Evolutionary conservation across 306 rosid genomes (phyloP), one percentile per base, ranked within the genome.

Genomic region (Chamaecrista fasciculata): DNA sequence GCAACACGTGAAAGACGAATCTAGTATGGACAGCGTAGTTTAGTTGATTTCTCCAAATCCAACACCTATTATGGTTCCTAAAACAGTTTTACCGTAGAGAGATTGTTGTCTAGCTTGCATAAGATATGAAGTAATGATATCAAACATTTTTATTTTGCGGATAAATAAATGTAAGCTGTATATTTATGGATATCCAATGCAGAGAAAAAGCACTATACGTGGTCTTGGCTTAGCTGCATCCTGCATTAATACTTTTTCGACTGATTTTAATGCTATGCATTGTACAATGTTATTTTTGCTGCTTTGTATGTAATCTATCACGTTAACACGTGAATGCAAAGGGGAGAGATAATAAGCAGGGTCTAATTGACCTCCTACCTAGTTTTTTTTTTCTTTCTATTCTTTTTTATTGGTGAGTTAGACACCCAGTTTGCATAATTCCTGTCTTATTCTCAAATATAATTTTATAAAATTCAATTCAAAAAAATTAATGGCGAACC

Each of bases 11-110:
- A 67, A 61, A 56, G 76, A 71, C 70, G 60, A 29, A 70, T 40
- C 53, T 51, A 14, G 62, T 59, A 71, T n/a, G 77, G 53, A 69
- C 58, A 65, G 73, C 23, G 71, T 49, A 70, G 29, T 66, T 43
- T 59, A 29, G 72, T 51, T 70, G 26, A 59, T 59, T 9, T 34
- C 44, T 34, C 2, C 28, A 5, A 18, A 21, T 59, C 46, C 29
- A 9, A n/a, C 25, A 11, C 8, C 63, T 58, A 15, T 3, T 56
- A 16, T 31, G 24, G 18, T 16, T 14, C 11, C 31, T 14, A 16
- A 57, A 57, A 42, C 20, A 29, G 36, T 16, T 57, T 57, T 39
- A 31, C 26, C 26, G 3, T 26, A 19, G 26, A 20, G 55, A 47
- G 15, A 18, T 31, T n/a, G 37, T 57, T n/a, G 31, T 20, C 2